Percentiles rank a stretch among this genome's conserved stretches.
Conservation (phyloP, 176 grass and related monocot genomes). For the Zoysia japonica region DNA sequence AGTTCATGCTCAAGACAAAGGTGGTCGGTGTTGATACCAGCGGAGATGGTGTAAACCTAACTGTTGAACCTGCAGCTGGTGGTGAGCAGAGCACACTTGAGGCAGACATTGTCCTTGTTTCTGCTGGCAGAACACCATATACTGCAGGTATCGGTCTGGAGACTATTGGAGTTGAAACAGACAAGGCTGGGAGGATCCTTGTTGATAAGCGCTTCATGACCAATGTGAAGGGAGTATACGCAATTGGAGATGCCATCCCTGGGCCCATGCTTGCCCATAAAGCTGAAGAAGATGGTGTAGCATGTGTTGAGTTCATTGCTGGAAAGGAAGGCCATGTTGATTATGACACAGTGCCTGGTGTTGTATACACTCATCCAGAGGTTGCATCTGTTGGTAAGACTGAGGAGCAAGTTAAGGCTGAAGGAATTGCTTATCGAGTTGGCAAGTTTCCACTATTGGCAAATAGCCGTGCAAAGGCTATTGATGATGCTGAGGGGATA, state of each 20-base stretch:
- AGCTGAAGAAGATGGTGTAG: conserved; percentile 96
- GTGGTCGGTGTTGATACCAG: conserved; percentile 78
- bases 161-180: conserved; percentile 69
- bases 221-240: conserved; percentile 84
- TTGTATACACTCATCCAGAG: conserved; percentile 96
- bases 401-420: conserved; percentile 87
- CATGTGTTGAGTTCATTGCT: conserved; percentile 89
- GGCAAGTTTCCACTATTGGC: conserved; percentile 94
- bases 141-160: conserved; percentile 80
- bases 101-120: conserved; percentile 91
- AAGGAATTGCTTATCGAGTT: conserved; percentile 66
- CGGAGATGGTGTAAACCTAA: conserved; percentile 82
- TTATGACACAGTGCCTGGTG: conserved; percentile 86
- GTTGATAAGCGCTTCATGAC: conserved; percentile 92
- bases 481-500: conserved; percentile 89
- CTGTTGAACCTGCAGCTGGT: conserved; percentile 80
- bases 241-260: conserved; percentile 92
- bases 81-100: conserved; percentile 86
- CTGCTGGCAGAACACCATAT: conserved; percentile 80
- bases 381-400: conserved; percentile 97
- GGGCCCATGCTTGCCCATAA: conserved; percentile 99
- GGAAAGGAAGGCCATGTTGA: conserved; percentile 98
- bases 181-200: conserved; percentile 82
- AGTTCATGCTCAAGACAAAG: conserved; percentile 99
- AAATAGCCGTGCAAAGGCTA: conserved; percentile 96